Conservation (phyloP, 2,329 filamentous ascomycete genomes). For the Aspergillus sp. region DNA sequence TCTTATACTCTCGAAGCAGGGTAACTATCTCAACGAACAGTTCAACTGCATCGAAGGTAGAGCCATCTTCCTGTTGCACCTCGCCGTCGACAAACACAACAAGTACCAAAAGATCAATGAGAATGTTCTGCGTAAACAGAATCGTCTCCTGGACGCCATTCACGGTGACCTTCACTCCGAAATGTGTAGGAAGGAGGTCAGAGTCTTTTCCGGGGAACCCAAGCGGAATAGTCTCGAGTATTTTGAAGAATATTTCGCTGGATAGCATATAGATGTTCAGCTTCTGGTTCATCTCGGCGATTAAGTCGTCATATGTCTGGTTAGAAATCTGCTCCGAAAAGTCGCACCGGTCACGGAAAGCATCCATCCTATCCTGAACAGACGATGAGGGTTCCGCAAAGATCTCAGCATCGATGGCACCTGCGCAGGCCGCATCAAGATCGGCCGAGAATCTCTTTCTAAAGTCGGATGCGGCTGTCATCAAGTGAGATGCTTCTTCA, state of each 20-base stretch:
- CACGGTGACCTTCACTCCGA: slow-evolving; percentile 73
- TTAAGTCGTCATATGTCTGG: slow-evolving; percentile 72
- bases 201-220: slow-evolving; percentile 42
- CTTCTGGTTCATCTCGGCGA: slow-evolving; percentile 66
- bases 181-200: slow-evolving; percentile 59
- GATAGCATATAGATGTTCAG: slow-evolving; percentile 50
- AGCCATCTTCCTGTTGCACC: slow-evolving; percentile 69
- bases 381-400: slow-evolving; percentile 71
- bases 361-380: slow-evolving; percentile 71
- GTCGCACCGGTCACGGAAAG: slow-evolving; percentile 74
- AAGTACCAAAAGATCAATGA: slow-evolving; percentile 79
- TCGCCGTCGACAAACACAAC: slow-evolving; percentile 85
- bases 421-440: slow-evolving; percentile 66
- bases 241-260: slow-evolving; percentile 53
- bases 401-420: slow-evolving; percentile 69
- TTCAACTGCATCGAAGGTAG: slow-evolving; percentile 62
- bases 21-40: slow-evolving; percentile 65
- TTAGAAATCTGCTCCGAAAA: slow-evolving; percentile 79
- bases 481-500: slow-evolving; percentile 59
- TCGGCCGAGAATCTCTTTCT: slow-evolving; percentile 68
- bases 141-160: slow-evolving; percentile 78
- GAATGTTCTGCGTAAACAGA: slow-evolving; percentile 68
- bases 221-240: slow-evolving; percentile 51
- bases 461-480: slow-evolving; percentile 70
- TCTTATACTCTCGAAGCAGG: slow-evolving; percentile 71